These are phyloP conservation scores for Sporothrix phasma DNA, from an alignment of 2,329 filamentous ascomycete genomes.

Conservation along the genomic window DNA sequence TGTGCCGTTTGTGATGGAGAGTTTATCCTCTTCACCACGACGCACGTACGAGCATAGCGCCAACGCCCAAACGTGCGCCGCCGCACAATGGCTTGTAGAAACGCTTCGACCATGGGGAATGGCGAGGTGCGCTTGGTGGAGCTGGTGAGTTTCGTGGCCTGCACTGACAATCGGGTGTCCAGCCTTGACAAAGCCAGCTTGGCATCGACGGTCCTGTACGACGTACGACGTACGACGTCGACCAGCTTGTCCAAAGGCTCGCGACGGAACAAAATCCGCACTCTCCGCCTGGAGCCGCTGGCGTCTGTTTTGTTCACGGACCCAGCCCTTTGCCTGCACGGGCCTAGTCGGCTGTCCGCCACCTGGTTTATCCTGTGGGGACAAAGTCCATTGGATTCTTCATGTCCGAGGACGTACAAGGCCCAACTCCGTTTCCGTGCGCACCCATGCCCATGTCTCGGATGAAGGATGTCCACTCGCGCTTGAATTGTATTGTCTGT, in stretches of 20 bases:
- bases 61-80: not conserved
- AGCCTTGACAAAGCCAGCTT: no score
- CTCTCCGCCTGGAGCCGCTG: not conserved
- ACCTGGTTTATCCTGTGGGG: no score
- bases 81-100: not conserved
- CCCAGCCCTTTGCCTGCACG: no score
- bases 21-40: not conserved
- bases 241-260: not conserved
- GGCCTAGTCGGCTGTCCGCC: no score
- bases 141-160: not conserved
- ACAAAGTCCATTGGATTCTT: no score
- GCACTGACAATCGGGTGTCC: no score
- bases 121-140: not conserved
- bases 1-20: not conserved
- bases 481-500: no score
- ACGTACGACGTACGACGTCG: no score
- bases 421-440: not conserved
- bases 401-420: not conserved
- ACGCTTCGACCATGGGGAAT: not conserved
- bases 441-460: not conserved
- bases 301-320: no score
- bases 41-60: not conserved
- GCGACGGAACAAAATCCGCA: constrained; percentile 1
- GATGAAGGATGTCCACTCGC: no score
- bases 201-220: no score